These are phyloP conservation scores for Oryza meridionalis DNA, from an alignment of 176 grass and related monocot genomes.

Conservation along the genomic window DNA sequence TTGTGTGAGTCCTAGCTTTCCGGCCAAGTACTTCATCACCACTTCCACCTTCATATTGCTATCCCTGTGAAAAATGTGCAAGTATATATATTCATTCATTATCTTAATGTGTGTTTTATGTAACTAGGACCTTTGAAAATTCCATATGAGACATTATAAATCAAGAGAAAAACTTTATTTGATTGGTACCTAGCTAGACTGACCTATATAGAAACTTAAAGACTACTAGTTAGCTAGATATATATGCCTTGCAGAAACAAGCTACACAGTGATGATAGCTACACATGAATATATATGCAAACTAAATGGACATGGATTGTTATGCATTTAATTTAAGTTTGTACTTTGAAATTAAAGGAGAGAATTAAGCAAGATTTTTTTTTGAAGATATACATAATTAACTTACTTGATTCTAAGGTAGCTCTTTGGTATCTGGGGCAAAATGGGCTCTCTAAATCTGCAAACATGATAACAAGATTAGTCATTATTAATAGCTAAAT, in stretches of 20 bases:
- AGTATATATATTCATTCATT: background rate
- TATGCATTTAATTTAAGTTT: background rate
- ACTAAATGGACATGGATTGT: background rate
- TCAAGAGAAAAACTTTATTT: background rate
- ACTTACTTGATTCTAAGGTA: constrained; percentile 98
- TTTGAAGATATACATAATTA: background rate
- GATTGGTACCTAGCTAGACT: constrained; percentile 31
- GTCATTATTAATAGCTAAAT: background rate
- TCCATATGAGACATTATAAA: constrained; percentile 11
- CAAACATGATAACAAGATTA: constrained; percentile 42
- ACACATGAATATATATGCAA: constrained; percentile 24
- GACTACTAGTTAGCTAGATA: constrained; percentile 3
- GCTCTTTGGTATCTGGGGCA: constrained; percentile 89
- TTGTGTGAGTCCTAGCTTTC: constrained; percentile 69
- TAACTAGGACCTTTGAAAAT: constrained; percentile 28
- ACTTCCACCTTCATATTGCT: constrained; percentile 69
- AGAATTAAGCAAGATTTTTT: background rate
- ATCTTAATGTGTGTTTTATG: constrained; percentile 14
- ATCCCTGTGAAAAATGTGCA: constrained; percentile 64
- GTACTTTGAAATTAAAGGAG: background rate
- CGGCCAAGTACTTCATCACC: constrained; percentile 78
- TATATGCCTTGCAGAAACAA: constrained; percentile 18
- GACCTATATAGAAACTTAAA: constrained; percentile 25
- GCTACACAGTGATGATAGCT: constrained; percentile 23
- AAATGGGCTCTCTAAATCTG: constrained; percentile 75